Conservation (phyloP, 371 early-diverging fungal genomes). For the Neoconidiobolus thromboides region DNA sequence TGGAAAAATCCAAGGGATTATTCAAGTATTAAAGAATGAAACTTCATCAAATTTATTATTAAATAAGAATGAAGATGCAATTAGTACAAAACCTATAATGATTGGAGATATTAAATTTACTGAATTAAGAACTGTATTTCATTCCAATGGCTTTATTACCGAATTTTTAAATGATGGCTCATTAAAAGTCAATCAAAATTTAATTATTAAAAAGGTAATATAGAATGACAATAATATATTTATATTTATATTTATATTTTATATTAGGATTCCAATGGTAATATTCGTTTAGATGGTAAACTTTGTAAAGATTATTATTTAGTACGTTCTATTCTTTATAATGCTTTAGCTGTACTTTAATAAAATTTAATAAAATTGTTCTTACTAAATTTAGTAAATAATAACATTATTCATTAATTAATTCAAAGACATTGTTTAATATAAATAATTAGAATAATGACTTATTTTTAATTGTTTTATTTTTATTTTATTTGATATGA, state of each 20-base stretch:
- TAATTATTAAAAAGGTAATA: constrained; percentile 2
- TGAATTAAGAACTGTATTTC: not conserved
- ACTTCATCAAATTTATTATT: no score
- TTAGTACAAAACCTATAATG: not conserved
- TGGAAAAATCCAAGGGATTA: not conserved
- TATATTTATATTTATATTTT: not conserved
- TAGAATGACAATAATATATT: not conserved
- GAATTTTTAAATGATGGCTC: not conserved
- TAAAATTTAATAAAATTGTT: not conserved
- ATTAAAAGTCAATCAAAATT: not conserved
- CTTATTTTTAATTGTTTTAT: no score
- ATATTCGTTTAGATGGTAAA: not conserved
- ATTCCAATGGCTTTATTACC: not conserved
- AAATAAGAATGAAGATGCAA: no score
- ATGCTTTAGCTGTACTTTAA: not conserved
- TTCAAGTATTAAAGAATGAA: not conserved
- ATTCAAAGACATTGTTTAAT: no score
- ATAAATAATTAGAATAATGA: no score
- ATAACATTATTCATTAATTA: no score
- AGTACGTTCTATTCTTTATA: not conserved
- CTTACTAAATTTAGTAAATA: not conserved
- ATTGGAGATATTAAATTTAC: not conserved
- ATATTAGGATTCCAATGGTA: not conserved
- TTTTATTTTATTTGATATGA: no score
- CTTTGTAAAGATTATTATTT: not conserved